Conservation (phyloP, 2,329 filamentous ascomycete genomes). For the Verticillium albo-atrum region DNA sequence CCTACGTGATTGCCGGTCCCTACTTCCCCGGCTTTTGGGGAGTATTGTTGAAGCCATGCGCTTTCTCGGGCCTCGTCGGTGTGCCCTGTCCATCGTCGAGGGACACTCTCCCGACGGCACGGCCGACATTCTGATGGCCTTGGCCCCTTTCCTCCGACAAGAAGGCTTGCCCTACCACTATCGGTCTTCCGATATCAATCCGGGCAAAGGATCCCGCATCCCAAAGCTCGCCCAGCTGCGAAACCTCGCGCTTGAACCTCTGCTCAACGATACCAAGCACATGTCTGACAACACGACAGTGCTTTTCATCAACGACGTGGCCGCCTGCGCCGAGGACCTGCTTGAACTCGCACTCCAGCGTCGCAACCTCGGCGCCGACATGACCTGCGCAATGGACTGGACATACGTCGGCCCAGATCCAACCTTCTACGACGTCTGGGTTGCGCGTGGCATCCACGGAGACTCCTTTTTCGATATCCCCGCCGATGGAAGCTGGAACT, state of each 20-base stretch:
- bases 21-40: slow-evolving; percentile 47
- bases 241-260: slow-evolving; percentile 46
- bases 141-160: slow-evolving; percentile 32
- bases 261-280: slow-evolving; percentile 23
- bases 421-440: slow-evolving; percentile 53
- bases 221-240: slow-evolving; percentile 42
- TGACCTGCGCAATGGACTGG: slow-evolving; percentile 59
- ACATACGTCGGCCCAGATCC: slow-evolving; percentile 35
- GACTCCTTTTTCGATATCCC: slow-evolving; percentile 53
- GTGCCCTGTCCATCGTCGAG: slow-evolving; percentile 51
- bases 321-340: slow-evolving; percentile 49
- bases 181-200: slow-evolving; percentile 36
- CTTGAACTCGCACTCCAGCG: slow-evolving; percentile 39
- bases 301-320: slow-evolving; percentile 51
- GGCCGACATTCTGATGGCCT: slow-evolving; percentile 38
- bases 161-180: slow-evolving; percentile 37
- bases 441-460: slow-evolving; percentile 46
- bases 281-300: slow-evolving; percentile 32
- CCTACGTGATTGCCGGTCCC: slow-evolving; percentile 34
- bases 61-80: slow-evolving; percentile 45
- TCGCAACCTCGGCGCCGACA: slow-evolving; percentile 43
- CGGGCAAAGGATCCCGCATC: slow-evolving; percentile 38
- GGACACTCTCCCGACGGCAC: slow-evolving; percentile 53
- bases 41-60: slow-evolving; percentile 44
- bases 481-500: slow-evolving; percentile 42